Conservation (phyloP, 2,329 filamentous ascomycete species). For the Penicillium sclerotigenum region DNA sequence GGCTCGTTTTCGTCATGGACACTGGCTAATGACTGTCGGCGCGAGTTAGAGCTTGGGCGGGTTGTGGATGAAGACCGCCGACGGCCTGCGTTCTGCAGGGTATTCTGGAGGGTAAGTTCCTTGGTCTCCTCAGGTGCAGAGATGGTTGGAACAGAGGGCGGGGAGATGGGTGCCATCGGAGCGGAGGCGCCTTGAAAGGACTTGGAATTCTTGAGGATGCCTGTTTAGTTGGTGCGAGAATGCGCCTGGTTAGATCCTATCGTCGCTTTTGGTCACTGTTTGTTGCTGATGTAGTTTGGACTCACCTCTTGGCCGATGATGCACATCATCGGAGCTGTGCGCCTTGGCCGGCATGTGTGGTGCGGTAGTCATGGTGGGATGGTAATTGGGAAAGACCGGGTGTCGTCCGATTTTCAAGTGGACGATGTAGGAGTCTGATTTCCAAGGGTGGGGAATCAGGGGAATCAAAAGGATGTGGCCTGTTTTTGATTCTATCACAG, state of each 20-base stretch:
- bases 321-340: conserved; percentile 33
- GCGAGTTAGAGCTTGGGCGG: conserved; percentile 61
- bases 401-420: conserved; percentile 21
- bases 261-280: neutral
- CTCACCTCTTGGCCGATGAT: conserved; percentile 43
- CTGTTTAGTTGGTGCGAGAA: conserved; percentile 45
- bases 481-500: conserved; percentile 5
- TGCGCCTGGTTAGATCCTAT: neutral
- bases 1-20: conserved; percentile 61
- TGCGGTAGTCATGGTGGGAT: conserved; percentile 22
- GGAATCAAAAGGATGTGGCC: conserved; percentile 6
- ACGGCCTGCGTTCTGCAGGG: conserved; percentile 86
- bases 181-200: conserved; percentile 60
- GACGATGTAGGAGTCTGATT: conserved; percentile 12
- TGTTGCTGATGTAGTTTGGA: neutral
- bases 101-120: conserved; percentile 91
- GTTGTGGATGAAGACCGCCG: conserved; percentile 76
- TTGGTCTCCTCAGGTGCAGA: conserved; percentile 60
- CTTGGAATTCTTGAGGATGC: conserved; percentile 85
- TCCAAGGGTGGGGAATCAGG: neutral
- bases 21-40: conserved; percentile 63
- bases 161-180: conserved; percentile 36
- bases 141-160: conserved; percentile 36
- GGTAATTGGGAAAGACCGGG: neutral
- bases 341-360: conserved; percentile 29